A percentile compares a stretch with the other conserved stretches of the same genome.
phyloP scores from a whole-genome alignment of 768 basidiomycete species.

The Naganishia kalamii region DNA sequence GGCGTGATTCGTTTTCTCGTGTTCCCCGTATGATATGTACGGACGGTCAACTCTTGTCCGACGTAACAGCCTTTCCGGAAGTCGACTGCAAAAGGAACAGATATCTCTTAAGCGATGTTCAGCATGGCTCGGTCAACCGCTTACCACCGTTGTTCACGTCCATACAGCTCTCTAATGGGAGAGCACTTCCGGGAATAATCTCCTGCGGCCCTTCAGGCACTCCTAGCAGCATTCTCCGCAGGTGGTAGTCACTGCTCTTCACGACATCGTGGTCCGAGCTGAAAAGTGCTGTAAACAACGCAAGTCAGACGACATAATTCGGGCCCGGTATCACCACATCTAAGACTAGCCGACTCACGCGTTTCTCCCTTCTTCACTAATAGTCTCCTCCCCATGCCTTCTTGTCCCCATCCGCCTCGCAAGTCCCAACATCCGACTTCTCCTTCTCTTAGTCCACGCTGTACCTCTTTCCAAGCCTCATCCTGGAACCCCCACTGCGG shows the following conservation, averaged over 20 bases:
- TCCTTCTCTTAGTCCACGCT: conserved; percentile 30
- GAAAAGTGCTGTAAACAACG: conserved; percentile 15
- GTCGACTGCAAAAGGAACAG: conserved; percentile 57
- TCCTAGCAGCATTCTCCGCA: conserved; percentile 73
- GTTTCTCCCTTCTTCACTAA: conserved; percentile 63
- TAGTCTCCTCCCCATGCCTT: conserved; percentile 70
- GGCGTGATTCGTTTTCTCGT: conserved; percentile 85
- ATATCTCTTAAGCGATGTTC: not conserved
- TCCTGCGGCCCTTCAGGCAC: conserved; percentile 82
- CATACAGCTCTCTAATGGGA: conserved; percentile 91
- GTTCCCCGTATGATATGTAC: conserved; percentile 90
- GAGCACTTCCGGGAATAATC: conserved; percentile 66
- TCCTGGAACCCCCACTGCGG: conserved; percentile 60
- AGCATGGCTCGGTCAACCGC: conserved; percentile 37
- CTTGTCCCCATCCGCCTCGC: conserved; percentile 33
- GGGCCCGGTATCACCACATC: not conserved
- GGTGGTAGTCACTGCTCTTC: conserved; percentile 52
- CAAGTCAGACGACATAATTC: conserved; percentile 18
- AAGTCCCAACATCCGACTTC: conserved; percentile 47
- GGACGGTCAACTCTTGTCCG: conserved; percentile 92
- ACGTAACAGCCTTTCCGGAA: conserved; percentile 97
- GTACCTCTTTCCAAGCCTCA: conserved; percentile 25
- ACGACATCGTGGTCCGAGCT: conserved; percentile 18
- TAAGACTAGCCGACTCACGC: conserved; percentile 55
- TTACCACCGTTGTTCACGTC: conserved; percentile 89